Evolutionary conservation across 2,329 filamentous ascomycete species (phyloP).

Genomic region (Aureobasidium pullulans): DNA sequence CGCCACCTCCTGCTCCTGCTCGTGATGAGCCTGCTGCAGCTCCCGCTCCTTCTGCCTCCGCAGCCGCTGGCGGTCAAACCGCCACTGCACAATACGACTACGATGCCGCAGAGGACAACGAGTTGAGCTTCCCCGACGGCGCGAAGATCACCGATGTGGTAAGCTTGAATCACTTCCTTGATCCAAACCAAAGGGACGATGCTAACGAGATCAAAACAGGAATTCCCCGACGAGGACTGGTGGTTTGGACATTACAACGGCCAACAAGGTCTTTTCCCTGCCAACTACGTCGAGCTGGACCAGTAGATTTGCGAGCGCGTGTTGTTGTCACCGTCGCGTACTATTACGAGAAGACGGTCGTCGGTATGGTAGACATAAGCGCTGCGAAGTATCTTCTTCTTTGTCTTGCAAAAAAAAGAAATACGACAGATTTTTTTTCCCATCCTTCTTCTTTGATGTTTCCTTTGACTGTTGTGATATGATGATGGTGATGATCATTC

Average conservation of each 20-base stretch:
- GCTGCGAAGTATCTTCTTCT: neutral
- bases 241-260: constrained; percentile 87
- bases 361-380: neutral
- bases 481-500: too few relatives aligned
- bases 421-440: neutral
- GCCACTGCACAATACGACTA: constrained; percentile 92
- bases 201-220: constrained; percentile 46
- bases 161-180: constrained; percentile 32
- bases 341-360: neutral
- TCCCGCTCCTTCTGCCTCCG: constrained; percentile 26
- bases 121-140: constrained; percentile 78
- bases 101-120: constrained; percentile 91
- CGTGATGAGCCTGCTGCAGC: constrained; percentile 27
- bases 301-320: constrained; percentile 26
- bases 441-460: neutral
- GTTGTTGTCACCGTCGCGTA: neutral
- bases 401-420: neutral
- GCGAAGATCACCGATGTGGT: constrained; percentile 73
- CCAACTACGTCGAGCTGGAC: constrained; percentile 44
- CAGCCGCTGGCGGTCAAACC: constrained; percentile 40
- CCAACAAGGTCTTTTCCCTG: constrained; percentile 69
- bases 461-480: too few relatives aligned
- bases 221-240: constrained; percentile 98
- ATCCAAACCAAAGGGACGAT: neutral
- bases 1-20: constrained; percentile 29